Percentiles rank a stretch among this genome's conserved stretches.
phyloP scores from a whole-genome alignment of 176 grass and related monocot species.

The Cenchrus americanus region DNA sequence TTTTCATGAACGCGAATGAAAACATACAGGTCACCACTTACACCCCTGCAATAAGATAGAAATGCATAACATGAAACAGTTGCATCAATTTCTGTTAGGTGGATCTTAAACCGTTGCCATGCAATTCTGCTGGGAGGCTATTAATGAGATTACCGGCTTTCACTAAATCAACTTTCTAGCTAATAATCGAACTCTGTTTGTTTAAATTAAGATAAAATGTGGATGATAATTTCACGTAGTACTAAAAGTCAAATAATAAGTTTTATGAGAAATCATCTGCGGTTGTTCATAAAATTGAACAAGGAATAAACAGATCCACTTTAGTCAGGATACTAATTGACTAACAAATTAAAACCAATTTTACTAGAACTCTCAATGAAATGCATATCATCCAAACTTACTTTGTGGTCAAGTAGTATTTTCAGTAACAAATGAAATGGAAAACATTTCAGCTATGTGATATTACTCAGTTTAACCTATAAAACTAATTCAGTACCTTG shows the following conservation, averaged over 20 bases:
- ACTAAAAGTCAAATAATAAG: neutral
- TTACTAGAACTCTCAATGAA: neutral
- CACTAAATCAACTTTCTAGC: neutral
- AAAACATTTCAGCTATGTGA: neutral
- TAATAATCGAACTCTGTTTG: neutral
- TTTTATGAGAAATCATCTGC: neutral
- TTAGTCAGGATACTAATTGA: neutral
- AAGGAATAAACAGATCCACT: neutral
- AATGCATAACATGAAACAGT: conserved; percentile 27
- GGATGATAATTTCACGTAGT: neutral
- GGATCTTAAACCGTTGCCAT: neutral
- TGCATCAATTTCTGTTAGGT: neutral
- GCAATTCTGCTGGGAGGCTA: neutral
- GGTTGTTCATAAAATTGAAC: neutral
- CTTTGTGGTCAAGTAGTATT: neutral
- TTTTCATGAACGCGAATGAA: conserved; percentile 73
- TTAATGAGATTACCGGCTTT: neutral
- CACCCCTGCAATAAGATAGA: conserved; percentile 57
- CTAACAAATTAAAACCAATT: neutral
- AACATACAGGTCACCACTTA: conserved; percentile 74
- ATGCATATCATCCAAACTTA: neutral
- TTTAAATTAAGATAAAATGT: neutral
- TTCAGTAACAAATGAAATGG: conserved; percentile 19
- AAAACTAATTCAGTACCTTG: conserved; percentile 12
- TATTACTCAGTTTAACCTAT: conserved; percentile 10